These are phyloP conservation scores for Fusarium avenaceum DNA, from an alignment of 2,329 filamentous ascomycete species.

Conservation along the genomic window DNA sequence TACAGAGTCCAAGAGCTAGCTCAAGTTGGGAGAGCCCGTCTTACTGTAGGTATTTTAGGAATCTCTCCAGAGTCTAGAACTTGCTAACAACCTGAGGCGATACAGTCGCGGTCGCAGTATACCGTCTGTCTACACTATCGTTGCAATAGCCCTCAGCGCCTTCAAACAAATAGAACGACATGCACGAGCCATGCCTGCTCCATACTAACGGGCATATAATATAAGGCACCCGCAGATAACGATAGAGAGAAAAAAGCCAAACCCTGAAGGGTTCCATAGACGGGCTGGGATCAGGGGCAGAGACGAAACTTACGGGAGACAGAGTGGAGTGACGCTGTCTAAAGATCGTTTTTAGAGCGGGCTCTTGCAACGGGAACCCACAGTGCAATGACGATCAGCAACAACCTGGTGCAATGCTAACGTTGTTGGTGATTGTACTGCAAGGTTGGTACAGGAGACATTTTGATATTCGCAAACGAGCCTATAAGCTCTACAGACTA, in stretches of 20 bases:
- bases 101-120: neutral
- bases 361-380: conserved; percentile 41
- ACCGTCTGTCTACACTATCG: neutral
- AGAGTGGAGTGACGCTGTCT: conserved; percentile 22
- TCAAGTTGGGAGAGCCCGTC: neutral
- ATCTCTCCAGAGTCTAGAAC: conserved; percentile 6
- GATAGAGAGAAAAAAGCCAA: conserved; percentile 23
- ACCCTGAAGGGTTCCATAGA: conserved; percentile 17
- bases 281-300: conserved; percentile 38
- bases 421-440: conserved; percentile 17
- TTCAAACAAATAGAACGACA: conserved; percentile 10
- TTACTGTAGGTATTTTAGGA: conserved; percentile 5
- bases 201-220: neutral
- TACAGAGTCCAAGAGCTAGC: conserved; percentile 17
- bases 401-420: conserved; percentile 19
- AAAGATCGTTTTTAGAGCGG: conserved; percentile 29
- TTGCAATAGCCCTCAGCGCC: conserved; percentile 9
- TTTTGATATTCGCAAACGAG: conserved; percentile 7
- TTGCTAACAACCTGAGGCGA: neutral
- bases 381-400: conserved; percentile 34
- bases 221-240: conserved; percentile 6
- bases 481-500: neutral
- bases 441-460: conserved; percentile 15
- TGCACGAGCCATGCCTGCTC: conserved; percentile 10
- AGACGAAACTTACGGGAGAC: conserved; percentile 34